Percentiles rank a stretch among this genome's conserved stretches.
Evolutionary conservation across 1,284 basidiomycete genomes (phyloP).

Genomic region (Ceratobasidium sp.): DNA sequence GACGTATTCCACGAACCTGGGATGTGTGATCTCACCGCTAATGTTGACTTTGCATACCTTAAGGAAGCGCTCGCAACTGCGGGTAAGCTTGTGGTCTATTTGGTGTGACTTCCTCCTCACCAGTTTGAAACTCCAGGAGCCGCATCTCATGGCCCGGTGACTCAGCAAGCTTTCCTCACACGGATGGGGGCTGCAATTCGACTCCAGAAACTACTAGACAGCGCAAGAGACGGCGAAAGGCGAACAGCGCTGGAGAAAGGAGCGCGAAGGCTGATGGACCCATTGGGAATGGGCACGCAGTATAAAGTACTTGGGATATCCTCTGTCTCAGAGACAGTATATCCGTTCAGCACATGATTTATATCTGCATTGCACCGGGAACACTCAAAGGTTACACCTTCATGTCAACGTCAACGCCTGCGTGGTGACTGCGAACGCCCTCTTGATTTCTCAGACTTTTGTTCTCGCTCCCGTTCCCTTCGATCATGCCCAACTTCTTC

Average conservation of each 20-base stretch:
- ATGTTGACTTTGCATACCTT: slow-evolving; percentile 94
- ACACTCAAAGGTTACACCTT: neutral
- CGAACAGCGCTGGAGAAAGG: slow-evolving; percentile 55
- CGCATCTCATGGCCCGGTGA: slow-evolving; percentile 67
- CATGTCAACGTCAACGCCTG: neutral
- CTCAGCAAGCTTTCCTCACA: slow-evolving; percentile 74
- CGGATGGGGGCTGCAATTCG: slow-evolving; percentile 72
- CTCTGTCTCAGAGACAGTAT: slow-evolving; percentile 41
- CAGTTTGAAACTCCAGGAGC: slow-evolving; percentile 68
- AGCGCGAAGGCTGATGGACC: slow-evolving; percentile 60
- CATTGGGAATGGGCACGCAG: slow-evolving; percentile 61
- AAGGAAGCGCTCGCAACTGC: slow-evolving; percentile 73
- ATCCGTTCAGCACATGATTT: slow-evolving; percentile 8
- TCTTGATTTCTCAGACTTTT: slow-evolving; percentile 25
- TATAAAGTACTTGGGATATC: slow-evolving; percentile 61
- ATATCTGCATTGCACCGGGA: neutral
- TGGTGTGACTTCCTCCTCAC: slow-evolving; percentile 73
- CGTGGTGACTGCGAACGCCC: slow-evolving; percentile 40
- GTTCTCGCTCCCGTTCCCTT: slow-evolving; percentile 24
- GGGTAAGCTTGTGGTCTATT: slow-evolving; percentile 66
- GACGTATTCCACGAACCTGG: slow-evolving; percentile 88
- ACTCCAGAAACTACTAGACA: slow-evolving; percentile 61
- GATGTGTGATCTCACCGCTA: slow-evolving; percentile 88
- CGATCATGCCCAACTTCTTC: slow-evolving; percentile 2
- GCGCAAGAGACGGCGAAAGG: slow-evolving; percentile 59